A percentile compares a stretch with the other conserved stretches of the same genome.
Evolutionary conservation across 805 yeast species (phyloP).

Genomic region (Barnettozyma vustinii): DNA sequence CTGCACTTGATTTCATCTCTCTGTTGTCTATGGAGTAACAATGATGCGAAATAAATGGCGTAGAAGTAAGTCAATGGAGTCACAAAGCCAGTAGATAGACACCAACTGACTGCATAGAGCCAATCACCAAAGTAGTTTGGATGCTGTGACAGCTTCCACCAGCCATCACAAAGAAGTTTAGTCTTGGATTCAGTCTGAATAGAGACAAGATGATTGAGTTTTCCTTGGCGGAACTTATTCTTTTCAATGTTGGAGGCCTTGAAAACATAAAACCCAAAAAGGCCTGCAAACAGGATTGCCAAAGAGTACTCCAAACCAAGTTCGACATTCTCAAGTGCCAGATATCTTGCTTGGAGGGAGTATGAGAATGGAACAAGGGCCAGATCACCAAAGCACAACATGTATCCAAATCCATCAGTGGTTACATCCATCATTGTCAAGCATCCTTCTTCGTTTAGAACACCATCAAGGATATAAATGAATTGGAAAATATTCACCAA

Average conservation of each 20-base stretch:
- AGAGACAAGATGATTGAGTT: constrained; percentile 59
- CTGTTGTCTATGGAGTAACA: constrained; percentile 80
- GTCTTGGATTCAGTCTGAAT: constrained; percentile 76
- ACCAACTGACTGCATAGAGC: constrained; percentile 88
- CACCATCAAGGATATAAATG: constrained; percentile 86
- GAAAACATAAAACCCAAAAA: constrained; percentile 75
- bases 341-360: constrained; percentile 77
- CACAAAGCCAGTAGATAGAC: constrained; percentile 78
- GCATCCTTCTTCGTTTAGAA: constrained; percentile 82
- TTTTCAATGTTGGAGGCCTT: constrained; percentile 81
- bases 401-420: constrained; percentile 95
- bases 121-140: constrained; percentile 95
- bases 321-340: constrained; percentile 56
- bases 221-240: constrained; percentile 75
- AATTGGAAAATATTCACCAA: constrained; percentile 67
- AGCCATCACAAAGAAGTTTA: constrained; percentile 78
- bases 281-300: constrained; percentile 43
- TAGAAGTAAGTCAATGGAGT: constrained; percentile 87
- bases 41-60: constrained; percentile 71
- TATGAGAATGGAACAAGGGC: constrained; percentile 91
- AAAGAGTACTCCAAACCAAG: constrained; percentile 38
- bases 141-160: constrained; percentile 95
- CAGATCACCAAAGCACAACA: constrained; percentile 93
- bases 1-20: constrained; percentile 92
- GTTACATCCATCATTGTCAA: constrained; percentile 94